phyloP scores from a whole-genome alignment of 192 early-diverging fungal species.

The Oehlia diaphana region DNA sequence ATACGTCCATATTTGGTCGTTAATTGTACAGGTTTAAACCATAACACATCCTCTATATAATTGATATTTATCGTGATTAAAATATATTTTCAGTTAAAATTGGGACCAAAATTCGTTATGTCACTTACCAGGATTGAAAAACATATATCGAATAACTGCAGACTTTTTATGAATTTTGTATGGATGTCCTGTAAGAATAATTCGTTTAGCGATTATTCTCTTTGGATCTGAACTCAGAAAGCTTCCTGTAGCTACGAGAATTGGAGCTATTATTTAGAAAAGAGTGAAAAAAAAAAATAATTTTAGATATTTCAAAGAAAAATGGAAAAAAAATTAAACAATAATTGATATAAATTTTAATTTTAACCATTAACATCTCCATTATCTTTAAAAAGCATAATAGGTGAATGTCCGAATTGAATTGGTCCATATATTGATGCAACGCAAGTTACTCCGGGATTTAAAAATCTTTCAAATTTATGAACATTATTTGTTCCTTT shows the following conservation, averaged over 20 bases:
- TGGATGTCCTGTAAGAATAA: conserved; percentile 92
- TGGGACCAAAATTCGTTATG: neutral
- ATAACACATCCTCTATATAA: conserved; percentile 77
- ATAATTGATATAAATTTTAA: neutral
- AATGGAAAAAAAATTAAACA: no score
- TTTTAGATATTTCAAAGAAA: neutral
- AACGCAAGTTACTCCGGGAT: conserved; percentile 66
- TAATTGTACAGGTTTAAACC: conserved; percentile 96
- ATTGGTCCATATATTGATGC: conserved; percentile 93
- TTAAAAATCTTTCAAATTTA: conserved; percentile 93
- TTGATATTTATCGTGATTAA: neutral
- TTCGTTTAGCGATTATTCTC: conserved; percentile 92
- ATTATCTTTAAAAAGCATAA: conserved; percentile 76
- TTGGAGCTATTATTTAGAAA: conserved; percentile 39
- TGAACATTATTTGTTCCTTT: conserved; percentile 87
- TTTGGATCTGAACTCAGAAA: conserved; percentile 73
- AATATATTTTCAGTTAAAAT: neutral
- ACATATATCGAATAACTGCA: conserved; percentile 96
- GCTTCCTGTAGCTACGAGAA: conserved; percentile 79
- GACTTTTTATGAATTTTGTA: conserved; percentile 92
- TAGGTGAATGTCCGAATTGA: conserved; percentile 83
- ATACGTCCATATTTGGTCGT: conserved; percentile 86
- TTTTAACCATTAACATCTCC: conserved; percentile 53
- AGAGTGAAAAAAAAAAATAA: no score
- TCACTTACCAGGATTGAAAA: conserved; percentile 72